Conservation (phyloP, 805 yeast species). For the Priceomyces carsonii region DNA sequence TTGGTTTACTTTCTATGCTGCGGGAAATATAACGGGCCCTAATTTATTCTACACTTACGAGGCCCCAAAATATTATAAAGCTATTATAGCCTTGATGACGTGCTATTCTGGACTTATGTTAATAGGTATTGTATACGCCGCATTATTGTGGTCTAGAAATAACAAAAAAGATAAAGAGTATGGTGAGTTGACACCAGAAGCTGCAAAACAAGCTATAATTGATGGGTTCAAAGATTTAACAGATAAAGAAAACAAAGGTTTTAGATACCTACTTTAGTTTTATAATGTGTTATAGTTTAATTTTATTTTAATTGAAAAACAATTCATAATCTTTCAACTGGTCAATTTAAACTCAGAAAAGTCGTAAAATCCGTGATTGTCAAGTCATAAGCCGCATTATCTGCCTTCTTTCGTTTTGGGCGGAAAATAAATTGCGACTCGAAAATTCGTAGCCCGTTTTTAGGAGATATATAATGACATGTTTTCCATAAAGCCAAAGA, state of each 20-base stretch:
- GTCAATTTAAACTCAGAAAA: too few relatives aligned
- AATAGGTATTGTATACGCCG: slow-evolving; percentile 6
- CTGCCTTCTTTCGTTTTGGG: too few relatives aligned
- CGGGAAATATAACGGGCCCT: slow-evolving; percentile 9
- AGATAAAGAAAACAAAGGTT: slow-evolving; percentile 53
- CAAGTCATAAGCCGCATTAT: too few relatives aligned
- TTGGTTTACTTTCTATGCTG: slow-evolving; percentile 11
- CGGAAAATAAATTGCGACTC: too few relatives aligned
- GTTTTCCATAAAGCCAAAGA: too few relatives aligned
- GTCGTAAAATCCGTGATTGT: too few relatives aligned
- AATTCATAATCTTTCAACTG: too few relatives aligned
- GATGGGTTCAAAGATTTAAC: slow-evolving; percentile 42
- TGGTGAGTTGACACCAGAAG: slow-evolving; percentile 8
- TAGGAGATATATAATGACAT: too few relatives aligned
- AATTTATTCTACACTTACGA: neutral
- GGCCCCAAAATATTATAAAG: slow-evolving; percentile 8
- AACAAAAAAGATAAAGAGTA: slow-evolving; percentile 8
- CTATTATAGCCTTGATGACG: slow-evolving; percentile 11
- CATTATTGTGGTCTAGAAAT: slow-evolving; percentile 6
- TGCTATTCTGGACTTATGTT: slow-evolving; percentile 12
- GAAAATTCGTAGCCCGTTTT: too few relatives aligned
- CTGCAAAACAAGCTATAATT: slow-evolving; percentile 9
- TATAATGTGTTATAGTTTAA: too few relatives aligned
- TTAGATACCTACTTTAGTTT: slow-evolving; percentile 31
- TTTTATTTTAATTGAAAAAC: too few relatives aligned